A percentile compares a stretch with the other conserved stretches of the same genome.
These are phyloP conservation scores for Teratosphaeria epicoccoides DNA, from an alignment of 2,329 filamentous ascomycete genomes.

Conservation along the genomic window DNA sequence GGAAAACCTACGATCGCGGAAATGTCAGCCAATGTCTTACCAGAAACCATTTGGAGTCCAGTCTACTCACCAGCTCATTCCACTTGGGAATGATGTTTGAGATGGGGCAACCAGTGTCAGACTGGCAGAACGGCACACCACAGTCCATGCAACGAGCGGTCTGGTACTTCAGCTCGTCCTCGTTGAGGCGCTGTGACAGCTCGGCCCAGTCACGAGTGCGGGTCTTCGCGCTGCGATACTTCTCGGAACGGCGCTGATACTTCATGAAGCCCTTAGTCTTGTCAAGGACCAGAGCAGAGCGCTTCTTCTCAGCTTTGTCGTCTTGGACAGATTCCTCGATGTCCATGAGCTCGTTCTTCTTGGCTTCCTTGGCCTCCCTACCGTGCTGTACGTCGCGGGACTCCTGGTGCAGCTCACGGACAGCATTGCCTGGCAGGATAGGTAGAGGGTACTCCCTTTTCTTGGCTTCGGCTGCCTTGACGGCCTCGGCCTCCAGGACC, in stretches of 20 bases:
- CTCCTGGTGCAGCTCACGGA: constrained; percentile 43
- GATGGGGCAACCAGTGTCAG: constrained; percentile 89
- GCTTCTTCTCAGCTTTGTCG: constrained; percentile 75
- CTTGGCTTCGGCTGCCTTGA: constrained; percentile 75
- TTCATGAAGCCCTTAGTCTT: constrained; percentile 98
- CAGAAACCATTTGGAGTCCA: not conserved
- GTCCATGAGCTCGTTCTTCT: constrained; percentile 59
- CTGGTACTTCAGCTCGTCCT: constrained; percentile 95
- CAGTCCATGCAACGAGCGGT: constrained; percentile 97
- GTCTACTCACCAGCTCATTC: constrained; percentile 60
- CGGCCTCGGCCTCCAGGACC: constrained; percentile 73
- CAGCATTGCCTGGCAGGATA: constrained; percentile 56
- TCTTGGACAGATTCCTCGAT: constrained; percentile 88
- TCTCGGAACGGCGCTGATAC: constrained; percentile 84
- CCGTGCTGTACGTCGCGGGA: constrained; percentile 46
- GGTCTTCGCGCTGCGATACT: constrained; percentile 76
- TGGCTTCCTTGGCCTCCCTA: constrained; percentile 53
- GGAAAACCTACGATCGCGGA: constrained; percentile 14
- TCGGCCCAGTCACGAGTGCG: constrained; percentile 90
- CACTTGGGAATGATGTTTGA: constrained; percentile 97
- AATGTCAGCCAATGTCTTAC: not conserved
- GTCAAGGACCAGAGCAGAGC: constrained; percentile 83
- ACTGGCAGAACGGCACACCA: constrained; percentile 96
- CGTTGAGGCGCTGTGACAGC: constrained; percentile 73
- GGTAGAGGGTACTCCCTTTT: constrained; percentile 74